Base-by-base conservation (phyloP, 2,329 filamentous ascomycete genomes). In the Pseudocercospora vitis region DNA sequence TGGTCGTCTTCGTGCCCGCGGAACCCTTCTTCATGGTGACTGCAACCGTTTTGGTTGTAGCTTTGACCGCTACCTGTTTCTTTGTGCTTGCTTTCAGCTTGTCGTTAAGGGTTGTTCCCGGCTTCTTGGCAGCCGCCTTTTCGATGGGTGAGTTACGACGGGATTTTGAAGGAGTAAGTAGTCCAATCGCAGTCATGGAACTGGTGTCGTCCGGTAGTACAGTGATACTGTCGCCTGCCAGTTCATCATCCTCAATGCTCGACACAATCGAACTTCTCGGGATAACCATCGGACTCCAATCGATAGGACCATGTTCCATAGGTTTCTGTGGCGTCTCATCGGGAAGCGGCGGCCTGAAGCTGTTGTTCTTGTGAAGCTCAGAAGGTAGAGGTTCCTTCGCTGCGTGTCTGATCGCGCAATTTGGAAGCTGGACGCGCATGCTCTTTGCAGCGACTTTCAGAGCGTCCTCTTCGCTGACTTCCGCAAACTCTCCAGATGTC, bases 401-500 rank as follows among this genome's bases (percentile, higher is more conserved):
- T 12, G 58, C 60, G 29, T 63, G 53, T 12, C 48, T 37, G 7
- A 59, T 53, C 7, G 32, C 18, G 28, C 53, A 60, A 18, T 48
- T 53, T 7, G 48, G 50, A 14, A 65, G 48, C 16, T 53, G 56
- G n/a, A 62, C 61, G 5, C 56, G 50, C 18, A 59, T 55, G 9
- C 50, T 67, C 65, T 57, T 74, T 53, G 56, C 68, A 35, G 71
- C 67, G 44, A 65, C 65, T 57, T 73, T 75, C 45, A 70, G 68
- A 29, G 68, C 68, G 57, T 78, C 75, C 16, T 74, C 68, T 29
- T 79, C 75, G 21, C 72, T 72, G 63, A 76, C 74, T 50, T 76
- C 72, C 51, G 74, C 68, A 32, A 74, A 73, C 11, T 72, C 63
- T 7, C 73, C 71, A 65, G 46, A 68, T 61, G 58, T 51, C 2